Evolutionary conservation across 2,329 filamentous ascomycete species (phyloP), one percentile per base, ranked within the genome.

Genomic region (Colletotrichum orbiculare): DNA sequence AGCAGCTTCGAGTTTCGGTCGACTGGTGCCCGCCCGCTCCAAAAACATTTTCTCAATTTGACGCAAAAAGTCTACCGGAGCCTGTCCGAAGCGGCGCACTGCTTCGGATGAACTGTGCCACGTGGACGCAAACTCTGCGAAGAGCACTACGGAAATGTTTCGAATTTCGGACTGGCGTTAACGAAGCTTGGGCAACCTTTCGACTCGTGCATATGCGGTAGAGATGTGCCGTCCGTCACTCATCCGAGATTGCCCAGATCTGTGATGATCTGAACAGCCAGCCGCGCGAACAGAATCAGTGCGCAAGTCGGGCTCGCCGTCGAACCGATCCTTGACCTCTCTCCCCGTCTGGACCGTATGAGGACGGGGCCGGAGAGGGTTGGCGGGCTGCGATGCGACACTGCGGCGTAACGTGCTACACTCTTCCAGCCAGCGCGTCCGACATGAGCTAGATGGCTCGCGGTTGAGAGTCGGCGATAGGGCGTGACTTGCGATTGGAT

Each of bases 261-360:
- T 41, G 17, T 8, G 35, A 17, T 55, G n/a, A 25, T 38, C 46
- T 46, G 52, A 41, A 49, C 37, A 25, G 55, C 25, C 25, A 25
- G 25, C 47, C 38, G 55, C 61, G 37, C 39, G 43, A 60, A 49
- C 61, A 42, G 38, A 13, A 41, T 61, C 62, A 55, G 61, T 55
- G 61, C 57, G 39, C 43, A 11, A 34, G 15, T 33, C 17, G 33
- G 9, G 33, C 38, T 12, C 38, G 17, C 35, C 45, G 56, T 37
- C 34, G 43, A 42, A 55, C 55, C 53, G 43, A 38, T 49, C 48
- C 48, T 45, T 53, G 48, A 54, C 42, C 38, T 42, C 34, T 46
- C 41, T 47, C 42, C 57, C 48, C 48, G 48, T 39, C 15, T 10
- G 34, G 43, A 33, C 43, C 47, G 43, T 45, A 54, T 43, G 35